Percentiles rank a stretch among this genome's conserved stretches.
Conservation (phyloP, 139 green algal genomes). For the Micractinium sp. region DNA sequence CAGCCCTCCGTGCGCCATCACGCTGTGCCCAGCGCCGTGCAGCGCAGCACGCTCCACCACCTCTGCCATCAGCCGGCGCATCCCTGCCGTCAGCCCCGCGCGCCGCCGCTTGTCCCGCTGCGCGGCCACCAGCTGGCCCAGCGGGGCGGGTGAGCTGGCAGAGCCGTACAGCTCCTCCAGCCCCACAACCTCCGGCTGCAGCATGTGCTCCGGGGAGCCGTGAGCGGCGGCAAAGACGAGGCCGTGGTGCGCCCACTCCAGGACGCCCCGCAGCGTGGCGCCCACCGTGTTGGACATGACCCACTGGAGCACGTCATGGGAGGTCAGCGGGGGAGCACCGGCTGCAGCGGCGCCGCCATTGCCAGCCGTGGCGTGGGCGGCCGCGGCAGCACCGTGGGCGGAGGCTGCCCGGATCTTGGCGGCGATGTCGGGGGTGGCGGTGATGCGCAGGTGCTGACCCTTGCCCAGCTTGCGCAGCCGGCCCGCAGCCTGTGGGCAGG, state of each 20-base stretch:
- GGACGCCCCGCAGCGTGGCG: constrained; percentile 41
- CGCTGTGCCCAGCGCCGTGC: constrained; percentile 26
- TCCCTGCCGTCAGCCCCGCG: too few species aligned
- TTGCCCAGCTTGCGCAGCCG: constrained; percentile 26
- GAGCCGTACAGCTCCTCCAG: not conserved
- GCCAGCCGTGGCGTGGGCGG: not conserved
- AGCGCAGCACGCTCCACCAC: not conserved
- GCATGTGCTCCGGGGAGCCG: constrained; percentile 20
- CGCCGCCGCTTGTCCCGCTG: not conserved
- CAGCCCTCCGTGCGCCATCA: constrained; percentile 17
- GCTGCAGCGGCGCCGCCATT: not conserved
- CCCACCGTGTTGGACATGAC: constrained; percentile 62
- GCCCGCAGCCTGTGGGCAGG: not conserved
- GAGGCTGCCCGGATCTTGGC: constrained; percentile 31
- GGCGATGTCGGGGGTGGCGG: constrained; percentile 27
- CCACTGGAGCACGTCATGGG: constrained; percentile 53
- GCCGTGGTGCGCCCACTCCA: constrained; percentile 49
- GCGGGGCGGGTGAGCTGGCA: too few species aligned
- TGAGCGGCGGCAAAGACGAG: constrained; percentile 49
- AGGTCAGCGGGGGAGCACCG: constrained; percentile 1
- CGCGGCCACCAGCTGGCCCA: constrained; percentile 9
- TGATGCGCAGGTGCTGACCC: constrained; percentile 47
- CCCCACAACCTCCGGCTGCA: constrained; percentile 54
- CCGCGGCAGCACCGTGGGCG: not conserved
- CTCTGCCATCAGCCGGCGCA: not conserved